Evolutionary conservation across 2,329 filamentous ascomycete genomes (phyloP).

Genomic region (Fusarium fracticaudum): DNA sequence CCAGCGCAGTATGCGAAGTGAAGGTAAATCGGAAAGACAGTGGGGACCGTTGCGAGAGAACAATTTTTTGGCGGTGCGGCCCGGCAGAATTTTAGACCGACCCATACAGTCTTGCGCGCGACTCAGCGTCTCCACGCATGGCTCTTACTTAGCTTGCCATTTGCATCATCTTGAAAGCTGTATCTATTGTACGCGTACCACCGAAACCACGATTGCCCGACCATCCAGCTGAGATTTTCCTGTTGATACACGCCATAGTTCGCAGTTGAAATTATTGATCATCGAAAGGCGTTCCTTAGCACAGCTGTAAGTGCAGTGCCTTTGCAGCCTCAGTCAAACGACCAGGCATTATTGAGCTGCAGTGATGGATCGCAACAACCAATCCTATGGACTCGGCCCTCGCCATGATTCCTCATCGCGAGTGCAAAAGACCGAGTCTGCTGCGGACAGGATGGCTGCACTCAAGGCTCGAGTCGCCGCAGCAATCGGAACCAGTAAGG

Average conservation of each 20-base stretch:
- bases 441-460: constrained; percentile 75
- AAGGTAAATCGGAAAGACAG: constrained; percentile 29
- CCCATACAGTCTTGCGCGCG: constrained; percentile 14
- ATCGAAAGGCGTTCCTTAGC: not conserved
- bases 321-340: not conserved
- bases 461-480: constrained; percentile 84
- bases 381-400: constrained; percentile 63
- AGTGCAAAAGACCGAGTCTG: constrained; percentile 65
- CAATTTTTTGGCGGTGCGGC: constrained; percentile 58
- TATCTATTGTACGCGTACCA: not conserved
- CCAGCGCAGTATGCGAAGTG: constrained; percentile 26
- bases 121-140: constrained; percentile 16
- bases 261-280: not conserved
- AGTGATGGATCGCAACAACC: constrained; percentile 62
- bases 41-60: constrained; percentile 39
- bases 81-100: constrained; percentile 53
- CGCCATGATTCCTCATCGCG: constrained; percentile 64
- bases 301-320: not conserved
- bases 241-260: not conserved
- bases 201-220: not conserved
- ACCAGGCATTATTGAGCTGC: not conserved
- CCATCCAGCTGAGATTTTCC: not conserved
- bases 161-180: constrained; percentile 21
- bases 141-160: constrained; percentile 1
- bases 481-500: constrained; percentile 69